Evolutionary conservation across 225 moss, liverwort and hornwort genomes (phyloP), one percentile per base, ranked within the genome.

Genomic region (Polytrichum formosum): DNA sequence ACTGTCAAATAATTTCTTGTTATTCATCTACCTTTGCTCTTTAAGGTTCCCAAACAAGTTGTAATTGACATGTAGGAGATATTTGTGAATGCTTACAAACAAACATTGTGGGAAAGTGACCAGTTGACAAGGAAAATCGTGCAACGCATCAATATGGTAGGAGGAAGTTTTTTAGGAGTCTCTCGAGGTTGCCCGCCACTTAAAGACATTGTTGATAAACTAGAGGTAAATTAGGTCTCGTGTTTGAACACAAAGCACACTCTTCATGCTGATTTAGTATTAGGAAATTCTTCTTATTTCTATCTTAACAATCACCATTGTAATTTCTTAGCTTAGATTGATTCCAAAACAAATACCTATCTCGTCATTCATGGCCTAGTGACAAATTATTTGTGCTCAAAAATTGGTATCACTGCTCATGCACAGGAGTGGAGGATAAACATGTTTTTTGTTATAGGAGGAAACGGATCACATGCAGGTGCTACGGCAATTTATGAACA

Each of bases 381-480:
- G 46, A 46, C 46, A 13, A 9, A 9, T 46, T 46, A 46, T 46
- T 46, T 46, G 46, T 46, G 46, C 46, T 37, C 0, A 37, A 37
- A 37, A 10, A 37, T 37, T 37, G 2, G 10, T 37, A 2, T 37
- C 10, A 37, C 10, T 2, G 2, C 10, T 46, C 10, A 46, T 46
- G 46, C 13, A 46, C 55, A 95, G 95, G 88, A 85, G 68, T 93
- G 96, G 91, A 78, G 77, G 26, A 81, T 96, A 63, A 93, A 78
- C 27, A 93, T 96, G 79, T 93, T 93, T 73, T 96, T 93, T 78
- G 89, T 93, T 18, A 91, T 96, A 61, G 96, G 96, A 75, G 96
- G 96, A 74, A 96, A 96, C 71, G 96, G 96, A 28, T 93, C 91
- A 46, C 96, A 96, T 61, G 91, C 91, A 22, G 93, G 93, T 73